Base-by-base conservation (phyloP, 768 basidiomycete species). In the Lactarius akahatsu region DNA sequence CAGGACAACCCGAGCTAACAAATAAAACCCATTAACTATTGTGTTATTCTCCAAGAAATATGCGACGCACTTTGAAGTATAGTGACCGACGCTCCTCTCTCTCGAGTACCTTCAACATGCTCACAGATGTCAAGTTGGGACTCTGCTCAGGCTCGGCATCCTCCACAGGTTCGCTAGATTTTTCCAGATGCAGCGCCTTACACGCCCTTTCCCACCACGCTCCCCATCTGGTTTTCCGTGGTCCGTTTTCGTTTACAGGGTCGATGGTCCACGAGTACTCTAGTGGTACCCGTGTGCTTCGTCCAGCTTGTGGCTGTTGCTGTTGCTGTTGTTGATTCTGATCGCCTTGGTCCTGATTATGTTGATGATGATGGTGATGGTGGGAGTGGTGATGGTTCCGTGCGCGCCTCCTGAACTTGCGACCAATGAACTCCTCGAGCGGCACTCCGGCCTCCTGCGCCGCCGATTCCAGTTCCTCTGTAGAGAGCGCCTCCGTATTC, bases 361-460 rank as follows among this genome's bases (percentile, higher is more conserved):
- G 28, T 8, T 63, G 50, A 1, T 61, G 58, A 13, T 50, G 61
- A 0, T 50, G 66, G 8, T 59, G 36, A 36, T 36, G 41, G 8
- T 55, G 56, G 23, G 26, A 52, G 47, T 11, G 34, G 26, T n/a
- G 55, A 9, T 26, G 23, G 43, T 18, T 7, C 9, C 66, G 57
- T 3, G 62, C 58, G 34, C 66, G 66, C 56, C 62, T 50, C 64
- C 50, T 62, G 63, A 56, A 57, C 36, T 65, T 68, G 52, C 70
- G 67, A 50, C 70, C 63, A 20, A 73, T 61, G 74, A 89, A 77
- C 38, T 78, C 79, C 43, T 79, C 77, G 1, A 88, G 78, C 0
- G 88, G 82, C 0, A 85, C 83, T 3, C 88, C 88, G 4, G 88
- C 86, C 74, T 91, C 90, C 70, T 86, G 78, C 4, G 88, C 86